A percentile compares a stretch with the other conserved stretches of the same genome.
These are phyloP conservation scores for Daldinia childiae DNA, from an alignment of 495 filamentous ascomycete species.

Conservation along the genomic window DNA sequence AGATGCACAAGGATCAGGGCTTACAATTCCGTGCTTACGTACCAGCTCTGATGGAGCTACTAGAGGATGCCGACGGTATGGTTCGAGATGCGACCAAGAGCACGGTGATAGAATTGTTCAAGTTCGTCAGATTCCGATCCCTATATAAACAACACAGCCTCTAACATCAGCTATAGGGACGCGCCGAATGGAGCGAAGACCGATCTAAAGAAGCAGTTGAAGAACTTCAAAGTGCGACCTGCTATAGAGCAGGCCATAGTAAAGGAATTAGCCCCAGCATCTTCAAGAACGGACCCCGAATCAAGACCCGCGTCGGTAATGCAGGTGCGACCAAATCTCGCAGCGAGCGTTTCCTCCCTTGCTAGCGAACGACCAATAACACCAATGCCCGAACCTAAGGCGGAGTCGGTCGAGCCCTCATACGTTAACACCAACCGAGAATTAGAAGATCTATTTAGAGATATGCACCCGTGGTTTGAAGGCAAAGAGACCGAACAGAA, in stretches of 20 bases:
- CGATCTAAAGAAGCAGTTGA: conserved; percentile 84
- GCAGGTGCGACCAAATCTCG: conserved; percentile 57
- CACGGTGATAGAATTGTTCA: conserved; percentile 85
- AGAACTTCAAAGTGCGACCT: conserved; percentile 79
- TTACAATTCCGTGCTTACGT: conserved; percentile 85
- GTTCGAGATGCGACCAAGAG: conserved; percentile 86
- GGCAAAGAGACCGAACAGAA: conserved; percentile 91
- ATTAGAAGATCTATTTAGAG: conserved; percentile 81
- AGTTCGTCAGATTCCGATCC: conserved; percentile 58
- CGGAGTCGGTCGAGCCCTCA: conserved; percentile 77
- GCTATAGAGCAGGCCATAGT: conserved; percentile 83
- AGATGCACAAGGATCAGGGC: conserved; percentile 81
- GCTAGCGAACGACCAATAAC: conserved; percentile 59
- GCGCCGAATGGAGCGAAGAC: conserved; percentile 85
- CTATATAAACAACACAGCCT: not conserved
- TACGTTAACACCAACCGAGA: conserved; percentile 84
- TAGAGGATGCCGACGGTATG: conserved; percentile 88
- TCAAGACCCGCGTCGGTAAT: conserved; percentile 52
- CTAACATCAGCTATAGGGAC: conserved; percentile 58
- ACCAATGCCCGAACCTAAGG: conserved; percentile 64
- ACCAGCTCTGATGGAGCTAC: conserved; percentile 78
- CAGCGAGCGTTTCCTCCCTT: conserved; percentile 61
- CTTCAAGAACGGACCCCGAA: conserved; percentile 56
- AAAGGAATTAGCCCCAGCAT: conserved; percentile 70
- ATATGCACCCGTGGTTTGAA: conserved; percentile 84